phyloP scores from a whole-genome alignment of 768 basidiomycete genomes.

The Mycena olivaceomarginata region DNA sequence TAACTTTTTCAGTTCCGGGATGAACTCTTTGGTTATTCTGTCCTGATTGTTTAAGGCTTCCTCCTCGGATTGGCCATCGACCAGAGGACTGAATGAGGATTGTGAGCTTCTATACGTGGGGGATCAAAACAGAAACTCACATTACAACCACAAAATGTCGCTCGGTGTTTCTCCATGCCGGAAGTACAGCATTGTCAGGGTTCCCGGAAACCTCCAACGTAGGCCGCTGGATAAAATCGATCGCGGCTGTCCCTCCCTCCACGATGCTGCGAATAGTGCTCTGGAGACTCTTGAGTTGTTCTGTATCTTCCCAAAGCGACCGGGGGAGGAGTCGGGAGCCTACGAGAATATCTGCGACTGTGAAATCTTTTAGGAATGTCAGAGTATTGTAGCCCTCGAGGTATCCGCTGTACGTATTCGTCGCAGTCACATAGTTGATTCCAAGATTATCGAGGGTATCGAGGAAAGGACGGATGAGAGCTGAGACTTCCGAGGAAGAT shows the following conservation, averaged over 20 bases:
- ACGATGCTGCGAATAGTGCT: conserved; percentile 26
- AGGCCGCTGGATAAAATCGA: conserved; percentile 30
- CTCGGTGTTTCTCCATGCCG: conserved; percentile 32
- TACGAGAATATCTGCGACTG: conserved; percentile 17
- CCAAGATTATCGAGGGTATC: conserved; percentile 34
- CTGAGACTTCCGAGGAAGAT: background rate
- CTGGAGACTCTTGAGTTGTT: conserved; percentile 23
- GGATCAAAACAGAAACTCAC: conserved; percentile 15
- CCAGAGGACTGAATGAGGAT: conserved; percentile 22
- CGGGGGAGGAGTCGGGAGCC: conserved; percentile 25
- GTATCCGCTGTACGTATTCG: conserved; percentile 32
- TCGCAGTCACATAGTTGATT: conserved; percentile 24
- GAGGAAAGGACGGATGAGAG: conserved; percentile 32
- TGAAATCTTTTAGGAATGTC: conserved; percentile 8
- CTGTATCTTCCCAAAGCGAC: conserved; percentile 32
- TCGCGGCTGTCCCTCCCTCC: conserved; percentile 20
- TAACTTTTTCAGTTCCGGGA: conserved; percentile 28
- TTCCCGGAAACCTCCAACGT: conserved; percentile 29
- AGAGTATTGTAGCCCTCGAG: conserved; percentile 16
- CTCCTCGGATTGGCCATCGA: conserved; percentile 27
- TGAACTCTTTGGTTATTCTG: conserved; percentile 30
- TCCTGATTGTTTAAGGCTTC: conserved; percentile 28
- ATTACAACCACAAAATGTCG: conserved; percentile 19
- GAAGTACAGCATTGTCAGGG: conserved; percentile 4
- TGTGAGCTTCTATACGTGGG: conserved; percentile 18